Evolutionary conservation across 768 basidiomycete species (phyloP).

Genomic region (Grammothele lineata): DNA sequence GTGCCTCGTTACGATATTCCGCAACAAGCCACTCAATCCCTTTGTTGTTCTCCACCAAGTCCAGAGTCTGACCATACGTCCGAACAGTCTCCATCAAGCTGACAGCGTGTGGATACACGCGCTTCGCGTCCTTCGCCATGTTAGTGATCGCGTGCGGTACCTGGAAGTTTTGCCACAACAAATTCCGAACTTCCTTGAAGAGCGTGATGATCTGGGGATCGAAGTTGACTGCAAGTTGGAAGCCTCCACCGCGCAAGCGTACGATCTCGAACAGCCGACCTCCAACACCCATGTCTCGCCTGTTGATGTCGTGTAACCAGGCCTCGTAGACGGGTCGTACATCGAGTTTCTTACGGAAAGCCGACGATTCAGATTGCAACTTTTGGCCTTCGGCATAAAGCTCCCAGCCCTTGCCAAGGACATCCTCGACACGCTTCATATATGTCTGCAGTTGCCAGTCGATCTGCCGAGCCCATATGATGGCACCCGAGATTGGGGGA

Average conservation of each 20-base stretch:
- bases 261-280: conserved; percentile 94
- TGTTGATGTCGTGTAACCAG: conserved; percentile 93
- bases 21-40: conserved; percentile 94
- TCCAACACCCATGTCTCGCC: conserved; percentile 86
- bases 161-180: conserved; percentile 94
- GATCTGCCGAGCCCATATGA: conserved; percentile 99
- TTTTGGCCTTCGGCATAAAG: conserved; percentile 99
- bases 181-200: conserved; percentile 96
- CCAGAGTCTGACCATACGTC: conserved; percentile 93
- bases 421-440: conserved; percentile 99
- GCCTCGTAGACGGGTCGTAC: conserved; percentile 93
- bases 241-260: conserved; percentile 64
- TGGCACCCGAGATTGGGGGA: conserved; percentile 96
- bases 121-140: conserved; percentile 97
- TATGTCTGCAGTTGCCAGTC: conserved; percentile 93
- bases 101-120: conserved; percentile 97
- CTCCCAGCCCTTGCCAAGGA: conserved; percentile 97
- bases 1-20: conserved; percentile 89
- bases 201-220: conserved; percentile 97
- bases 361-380: conserved; percentile 84
- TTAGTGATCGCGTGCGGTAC: conserved; percentile 94
- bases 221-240: conserved; percentile 93
- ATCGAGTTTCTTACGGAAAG: conserved; percentile 95
- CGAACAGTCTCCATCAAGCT: conserved; percentile 98
- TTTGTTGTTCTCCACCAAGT: conserved; percentile 84